Evolutionary conservation across 805 yeast species (phyloP).

Genomic region (Candida vaughaniae): DNA sequence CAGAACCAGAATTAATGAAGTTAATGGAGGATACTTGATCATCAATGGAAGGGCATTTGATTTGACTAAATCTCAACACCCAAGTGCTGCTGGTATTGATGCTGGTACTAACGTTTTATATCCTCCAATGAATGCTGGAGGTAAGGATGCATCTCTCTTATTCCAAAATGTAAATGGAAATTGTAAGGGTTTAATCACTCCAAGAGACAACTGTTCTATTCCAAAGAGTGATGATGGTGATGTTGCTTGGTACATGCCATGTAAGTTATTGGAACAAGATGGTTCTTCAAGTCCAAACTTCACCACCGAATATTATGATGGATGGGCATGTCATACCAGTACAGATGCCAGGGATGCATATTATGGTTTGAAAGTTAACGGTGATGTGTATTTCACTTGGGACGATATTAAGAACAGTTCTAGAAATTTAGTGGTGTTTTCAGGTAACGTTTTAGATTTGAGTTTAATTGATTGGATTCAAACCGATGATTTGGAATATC

Average conservation of each 20-base stretch:
- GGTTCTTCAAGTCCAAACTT: conserved; percentile 70
- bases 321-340: conserved; percentile 92
- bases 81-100: conserved; percentile 75
- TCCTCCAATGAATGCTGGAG: conserved; percentile 88
- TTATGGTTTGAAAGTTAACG: conserved; percentile 56
- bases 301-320: conserved; percentile 64
- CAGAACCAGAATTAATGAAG: conserved; percentile 60
- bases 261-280: conserved; percentile 66
- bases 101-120: conserved; percentile 71
- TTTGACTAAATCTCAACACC: conserved; percentile 70
- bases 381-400: conserved; percentile 89
- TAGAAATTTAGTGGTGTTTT: conserved; percentile 81
- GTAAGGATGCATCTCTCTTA: conserved; percentile 76
- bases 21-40: conserved; percentile 60
- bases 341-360: conserved; percentile 65
- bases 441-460: conserved; percentile 86
- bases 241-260: conserved; percentile 96
- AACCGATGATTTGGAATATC: conserved; percentile 66
- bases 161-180: conserved; percentile 92
- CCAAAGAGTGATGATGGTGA: conserved; percentile 56
- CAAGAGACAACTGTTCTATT: conserved; percentile 66
- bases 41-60: conserved; percentile 83
- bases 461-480: conserved; percentile 74
- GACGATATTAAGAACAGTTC: conserved; percentile 68
- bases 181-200: conserved; percentile 74